These are phyloP conservation scores for Aspergillus sergii DNA, from an alignment of 2,329 filamentous ascomycete genomes.

Conservation along the genomic window DNA sequence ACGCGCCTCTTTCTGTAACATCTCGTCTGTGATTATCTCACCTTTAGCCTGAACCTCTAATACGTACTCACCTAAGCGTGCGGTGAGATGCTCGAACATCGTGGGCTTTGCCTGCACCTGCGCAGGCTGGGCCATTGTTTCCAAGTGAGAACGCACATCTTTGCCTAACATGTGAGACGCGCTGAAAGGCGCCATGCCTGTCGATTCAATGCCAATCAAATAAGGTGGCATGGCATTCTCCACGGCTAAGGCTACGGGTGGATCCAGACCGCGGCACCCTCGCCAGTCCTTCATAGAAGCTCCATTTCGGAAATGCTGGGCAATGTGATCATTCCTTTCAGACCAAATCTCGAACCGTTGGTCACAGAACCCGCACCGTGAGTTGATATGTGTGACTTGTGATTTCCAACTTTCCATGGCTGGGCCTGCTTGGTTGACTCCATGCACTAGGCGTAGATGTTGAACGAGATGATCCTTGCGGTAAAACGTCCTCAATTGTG, in stretches of 20 bases:
- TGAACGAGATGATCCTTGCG: conserved; percentile 61
- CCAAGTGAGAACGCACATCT: not conserved
- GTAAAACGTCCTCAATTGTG: conserved; percentile 59
- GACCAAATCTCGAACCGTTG: conserved; percentile 35
- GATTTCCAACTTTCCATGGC: conserved; percentile 56
- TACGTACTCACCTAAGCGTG: conserved; percentile 18
- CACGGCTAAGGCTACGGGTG: conserved; percentile 35
- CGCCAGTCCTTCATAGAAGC: conserved; percentile 38
- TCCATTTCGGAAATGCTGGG: conserved; percentile 38
- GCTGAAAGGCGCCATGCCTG: conserved; percentile 17
- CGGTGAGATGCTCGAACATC: conserved; percentile 23
- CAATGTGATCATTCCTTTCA: conserved; percentile 39
- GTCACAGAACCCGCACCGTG: conserved; percentile 39
- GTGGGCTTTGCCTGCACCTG: conserved; percentile 29
- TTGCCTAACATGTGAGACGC: conserved; percentile 4
- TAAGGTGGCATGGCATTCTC: conserved; percentile 42
- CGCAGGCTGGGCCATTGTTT: not conserved
- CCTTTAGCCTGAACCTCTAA: conserved; percentile 26
- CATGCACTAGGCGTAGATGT: conserved; percentile 59
- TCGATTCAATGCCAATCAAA: conserved; percentile 35
- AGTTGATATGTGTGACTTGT: conserved; percentile 52
- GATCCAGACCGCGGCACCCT: conserved; percentile 35
- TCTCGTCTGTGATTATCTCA: conserved; percentile 31
- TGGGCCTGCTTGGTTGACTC: conserved; percentile 43
- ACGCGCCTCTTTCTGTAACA: conserved; percentile 35